Conservation (phyloP, 2,329 filamentous ascomycete genomes). For the Phymatotrichopsis omnivora region DNA sequence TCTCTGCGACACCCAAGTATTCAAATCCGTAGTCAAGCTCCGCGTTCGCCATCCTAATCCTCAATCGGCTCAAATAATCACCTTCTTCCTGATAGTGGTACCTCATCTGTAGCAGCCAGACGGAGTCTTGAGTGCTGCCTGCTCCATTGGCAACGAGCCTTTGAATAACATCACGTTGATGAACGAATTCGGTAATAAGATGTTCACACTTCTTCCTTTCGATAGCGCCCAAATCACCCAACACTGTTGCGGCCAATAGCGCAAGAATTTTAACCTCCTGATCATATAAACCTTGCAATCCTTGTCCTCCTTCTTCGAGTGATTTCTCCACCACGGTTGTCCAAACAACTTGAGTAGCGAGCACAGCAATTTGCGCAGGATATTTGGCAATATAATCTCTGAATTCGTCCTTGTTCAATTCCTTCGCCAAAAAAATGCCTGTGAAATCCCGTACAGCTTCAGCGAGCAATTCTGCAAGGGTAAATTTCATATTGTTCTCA, state of each 20-base stretch:
- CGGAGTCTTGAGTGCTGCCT: slow-evolving; percentile 64
- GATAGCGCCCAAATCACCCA: slow-evolving; percentile 78
- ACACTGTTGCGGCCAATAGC: slow-evolving; percentile 75
- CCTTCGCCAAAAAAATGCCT: slow-evolving; percentile 60
- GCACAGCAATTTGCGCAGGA: slow-evolving; percentile 88
- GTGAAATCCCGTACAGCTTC: slow-evolving; percentile 79
- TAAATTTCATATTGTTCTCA: slow-evolving; percentile 87
- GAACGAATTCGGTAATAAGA: slow-evolving; percentile 96
- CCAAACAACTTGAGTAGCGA: slow-evolving; percentile 91
- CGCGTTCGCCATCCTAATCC: slow-evolving; percentile 95
- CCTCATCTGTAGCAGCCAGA: slow-evolving; percentile 95
- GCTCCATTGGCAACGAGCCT: slow-evolving; percentile 71
- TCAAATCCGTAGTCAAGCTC: slow-evolving; percentile 94
- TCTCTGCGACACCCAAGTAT: slow-evolving; percentile 91
- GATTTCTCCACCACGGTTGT: slow-evolving; percentile 75
- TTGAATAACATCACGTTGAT: slow-evolving; percentile 88
- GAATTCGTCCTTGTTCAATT: slow-evolving; percentile 60
- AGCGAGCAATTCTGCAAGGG: slow-evolving; percentile 77
- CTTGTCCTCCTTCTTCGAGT: slow-evolving; percentile 59
- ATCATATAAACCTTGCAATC: slow-evolving; percentile 61
- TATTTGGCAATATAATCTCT: slow-evolving; percentile 72
- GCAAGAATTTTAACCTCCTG: slow-evolving; percentile 76
- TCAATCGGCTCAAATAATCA: slow-evolving; percentile 70
- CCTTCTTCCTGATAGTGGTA: slow-evolving; percentile 78
- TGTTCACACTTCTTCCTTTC: slow-evolving; percentile 95